Percentiles rank a stretch among this genome's conserved stretches.
phyloP scores from a whole-genome alignment of 257 asterid species.

The Petrea volubilis region DNA sequence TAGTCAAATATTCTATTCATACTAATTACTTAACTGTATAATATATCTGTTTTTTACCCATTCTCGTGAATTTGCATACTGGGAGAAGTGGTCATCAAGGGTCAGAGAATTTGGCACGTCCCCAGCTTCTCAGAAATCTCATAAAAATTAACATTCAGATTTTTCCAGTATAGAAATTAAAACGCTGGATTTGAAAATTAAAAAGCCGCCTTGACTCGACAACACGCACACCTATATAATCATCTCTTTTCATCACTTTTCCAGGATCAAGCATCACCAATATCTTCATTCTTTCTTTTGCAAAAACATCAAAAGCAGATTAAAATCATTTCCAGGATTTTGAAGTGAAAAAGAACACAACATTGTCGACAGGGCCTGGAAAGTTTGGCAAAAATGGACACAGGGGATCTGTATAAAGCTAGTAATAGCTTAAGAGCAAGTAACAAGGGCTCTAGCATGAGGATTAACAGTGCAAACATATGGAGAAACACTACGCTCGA shows the following conservation, averaged over 20 bases:
- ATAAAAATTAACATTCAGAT: not conserved
- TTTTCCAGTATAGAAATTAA: not conserved
- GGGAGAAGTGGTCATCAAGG: not conserved
- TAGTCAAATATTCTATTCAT: too few species aligned
- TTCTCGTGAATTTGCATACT: too few species aligned
- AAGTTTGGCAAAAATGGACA: slow-evolving; percentile 22
- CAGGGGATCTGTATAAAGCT: slow-evolving; percentile 17
- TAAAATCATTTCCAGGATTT: not conserved
- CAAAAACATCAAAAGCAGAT: not conserved
- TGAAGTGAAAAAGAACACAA: not conserved
- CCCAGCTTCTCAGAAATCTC: not conserved
- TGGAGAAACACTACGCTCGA: slow-evolving; percentile 58
- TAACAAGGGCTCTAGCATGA: slow-evolving; percentile 35
- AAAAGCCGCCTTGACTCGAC: not conserved
- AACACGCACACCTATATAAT: slow-evolving; percentile 2
- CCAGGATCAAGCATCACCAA: not conserved
- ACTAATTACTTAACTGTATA: too few species aligned
- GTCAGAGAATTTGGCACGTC: not conserved
- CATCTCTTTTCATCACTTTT: not conserved
- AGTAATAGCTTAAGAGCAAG: slow-evolving; percentile 31
- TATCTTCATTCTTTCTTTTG: not conserved
- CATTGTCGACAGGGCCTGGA: not conserved
- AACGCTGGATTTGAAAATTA: not conserved
- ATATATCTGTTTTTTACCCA: too few species aligned
- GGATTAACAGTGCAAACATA: slow-evolving; percentile 40